These are phyloP conservation scores for Cryphonectria naterciae DNA, from an alignment of 2,329 filamentous ascomycete genomes.

Conservation along the genomic window DNA sequence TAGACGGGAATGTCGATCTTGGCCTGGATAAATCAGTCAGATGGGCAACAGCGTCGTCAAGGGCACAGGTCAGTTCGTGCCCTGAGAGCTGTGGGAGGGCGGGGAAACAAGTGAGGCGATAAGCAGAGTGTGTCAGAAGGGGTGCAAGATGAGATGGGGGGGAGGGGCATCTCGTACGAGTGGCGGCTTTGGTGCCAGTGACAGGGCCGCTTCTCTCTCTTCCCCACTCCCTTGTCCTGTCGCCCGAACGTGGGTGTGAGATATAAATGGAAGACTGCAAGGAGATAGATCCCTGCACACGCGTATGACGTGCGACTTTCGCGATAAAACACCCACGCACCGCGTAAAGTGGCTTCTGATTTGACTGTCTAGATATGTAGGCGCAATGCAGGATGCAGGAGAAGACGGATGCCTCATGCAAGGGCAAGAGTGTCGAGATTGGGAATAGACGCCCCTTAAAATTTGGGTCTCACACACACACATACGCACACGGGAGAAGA, in stretches of 20 bases:
- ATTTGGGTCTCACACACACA: not conserved
- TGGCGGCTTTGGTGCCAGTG: not conserved
- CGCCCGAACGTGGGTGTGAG: not conserved
- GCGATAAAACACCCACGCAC: slow-evolving; percentile 4
- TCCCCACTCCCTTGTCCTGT: not conserved
- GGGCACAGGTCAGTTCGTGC: not conserved
- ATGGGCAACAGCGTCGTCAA: not conserved
- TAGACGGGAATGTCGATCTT: not conserved
- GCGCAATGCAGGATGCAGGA: slow-evolving; percentile 10
- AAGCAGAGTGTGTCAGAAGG: slow-evolving; percentile 1
- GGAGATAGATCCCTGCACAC: slow-evolving; percentile 6
- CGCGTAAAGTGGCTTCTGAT: slow-evolving; percentile 20
- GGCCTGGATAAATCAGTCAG: not conserved
- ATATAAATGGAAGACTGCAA: not conserved
- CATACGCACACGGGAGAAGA: not conserved
- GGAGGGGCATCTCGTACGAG: not conserved
- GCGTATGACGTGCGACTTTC: slow-evolving; percentile 19
- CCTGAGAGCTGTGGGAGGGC: not conserved
- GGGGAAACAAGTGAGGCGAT: not conserved
- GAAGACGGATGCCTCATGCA: slow-evolving; percentile 8
- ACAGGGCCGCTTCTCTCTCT: not conserved
- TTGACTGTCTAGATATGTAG: not conserved
- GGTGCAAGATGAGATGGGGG: not conserved
- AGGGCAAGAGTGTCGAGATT: slow-evolving; percentile 1
- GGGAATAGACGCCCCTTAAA: not conserved